Base-by-base conservation (phyloP, 345 rosid genomes). In the Eucalyptus marginata region DNA sequence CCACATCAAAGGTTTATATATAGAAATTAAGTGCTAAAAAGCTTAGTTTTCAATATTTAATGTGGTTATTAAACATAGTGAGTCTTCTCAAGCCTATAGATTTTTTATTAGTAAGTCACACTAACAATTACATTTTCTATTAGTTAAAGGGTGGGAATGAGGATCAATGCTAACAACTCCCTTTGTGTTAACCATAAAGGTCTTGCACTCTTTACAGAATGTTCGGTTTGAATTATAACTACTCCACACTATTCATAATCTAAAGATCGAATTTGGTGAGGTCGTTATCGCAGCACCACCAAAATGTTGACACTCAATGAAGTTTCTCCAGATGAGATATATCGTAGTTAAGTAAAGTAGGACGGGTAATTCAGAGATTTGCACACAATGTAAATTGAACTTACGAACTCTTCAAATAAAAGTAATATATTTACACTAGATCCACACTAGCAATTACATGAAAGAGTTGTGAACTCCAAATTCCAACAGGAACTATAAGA, bases 231-330 rank as follows among this genome's bases (percentile, higher is more conserved):
- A 17, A 3, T 31, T 17, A 68, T 17, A 68, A 31, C 0, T 68
- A 16, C 1, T 31, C 3, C 1, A 11, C 13, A 3, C 14, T 33
- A 18, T 33, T 0, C 40, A 66, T 15, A 36, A 31, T 9, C 7
- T 40, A 2, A 71, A 4, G 25, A 12, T 10, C 1, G 0, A 20
- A 33, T 33, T 68, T 68, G 24, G 80, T 33, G 7, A 68, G 24
- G 13, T 33, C 0, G 7, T 68, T 18, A 17, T 5, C 0, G 4
- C 2, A 9, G 2, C 25, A 18, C 44, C 7, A 33, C 0, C 81
- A 33, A 17, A 33, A 71, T 71, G 44, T 17, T 3, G 0, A 29
- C 33, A 29, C 7, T 7, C 13, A 33, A 33, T 16, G 80, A 68
- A 68, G 24, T 68, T 17, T 71, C 44, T 71, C 25, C 44, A 0